Conservation (phyloP, 805 yeast genomes). For the Metschnikowia corniflorae region DNA sequence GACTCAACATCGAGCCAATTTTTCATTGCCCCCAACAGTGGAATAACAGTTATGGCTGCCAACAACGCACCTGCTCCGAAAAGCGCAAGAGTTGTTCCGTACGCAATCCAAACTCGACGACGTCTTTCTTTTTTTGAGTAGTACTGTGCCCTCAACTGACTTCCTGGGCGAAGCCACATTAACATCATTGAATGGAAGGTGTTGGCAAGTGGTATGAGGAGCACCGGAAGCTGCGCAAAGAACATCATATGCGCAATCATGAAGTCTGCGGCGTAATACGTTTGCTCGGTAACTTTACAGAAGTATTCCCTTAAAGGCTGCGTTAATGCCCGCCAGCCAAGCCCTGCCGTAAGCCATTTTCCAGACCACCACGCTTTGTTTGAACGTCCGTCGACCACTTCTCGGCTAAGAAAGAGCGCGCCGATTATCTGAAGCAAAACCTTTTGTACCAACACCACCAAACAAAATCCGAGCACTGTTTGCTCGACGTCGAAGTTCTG, state of each 20-base stretch:
- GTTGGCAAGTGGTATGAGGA: conserved; percentile 61
- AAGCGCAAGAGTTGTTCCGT: conserved; percentile 4
- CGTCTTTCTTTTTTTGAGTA: conserved; percentile 40
- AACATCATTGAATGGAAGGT: conserved; percentile 63
- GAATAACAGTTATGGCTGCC: conserved; percentile 6
- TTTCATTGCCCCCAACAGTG: conserved; percentile 6
- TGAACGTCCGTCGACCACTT: conserved; percentile 54
- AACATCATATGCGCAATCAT: conserved; percentile 56
- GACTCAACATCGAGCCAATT: conserved; percentile 10
- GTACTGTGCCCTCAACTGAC: conserved; percentile 47
- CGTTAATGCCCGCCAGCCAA: conserved; percentile 57
- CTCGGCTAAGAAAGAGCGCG: conserved; percentile 54
- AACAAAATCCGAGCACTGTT: conserved; percentile 59
- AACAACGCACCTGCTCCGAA: conserved; percentile 4
- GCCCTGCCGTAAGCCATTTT: conserved; percentile 58
- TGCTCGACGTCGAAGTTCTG: conserved; percentile 65
- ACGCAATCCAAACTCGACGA: conserved; percentile 9
- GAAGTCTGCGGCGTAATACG: conserved; percentile 65
- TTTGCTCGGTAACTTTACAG: conserved; percentile 63
- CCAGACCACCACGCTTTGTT: conserved; percentile 68
- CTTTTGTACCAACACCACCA: conserved; percentile 53
- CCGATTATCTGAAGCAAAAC: conserved; percentile 52
- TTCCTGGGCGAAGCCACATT: conserved; percentile 62
- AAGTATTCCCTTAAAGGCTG: conserved; percentile 64
- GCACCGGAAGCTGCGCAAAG: conserved; percentile 55